These are phyloP conservation scores for Rusavskia elegans DNA, from an alignment of 495 filamentous ascomycete species.

Conservation along the genomic window DNA sequence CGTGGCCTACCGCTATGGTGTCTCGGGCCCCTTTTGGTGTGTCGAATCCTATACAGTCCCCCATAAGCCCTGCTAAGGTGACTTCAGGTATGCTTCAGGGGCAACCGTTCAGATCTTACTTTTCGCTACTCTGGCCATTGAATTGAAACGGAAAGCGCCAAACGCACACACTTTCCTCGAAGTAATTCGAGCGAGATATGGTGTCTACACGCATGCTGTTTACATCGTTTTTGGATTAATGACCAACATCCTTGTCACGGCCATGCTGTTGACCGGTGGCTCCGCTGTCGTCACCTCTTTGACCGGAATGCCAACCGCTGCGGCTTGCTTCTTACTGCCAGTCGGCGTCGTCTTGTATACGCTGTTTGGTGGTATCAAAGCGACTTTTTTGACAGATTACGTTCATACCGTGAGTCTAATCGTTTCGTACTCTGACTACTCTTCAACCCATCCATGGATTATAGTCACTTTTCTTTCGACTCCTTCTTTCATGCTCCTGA, in stretches of 20 bases:
- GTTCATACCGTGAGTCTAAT: constrained; percentile 43
- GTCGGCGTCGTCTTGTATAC: constrained; percentile 70
- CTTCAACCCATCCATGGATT: too few species aligned
- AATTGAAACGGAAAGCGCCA: constrained; percentile 73
- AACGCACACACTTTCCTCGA: constrained; percentile 83
- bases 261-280: constrained; percentile 86
- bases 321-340: constrained; percentile 82
- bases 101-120: constrained; percentile 55
- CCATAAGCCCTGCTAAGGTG: neutral
- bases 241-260: constrained; percentile 75
- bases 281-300: constrained; percentile 72
- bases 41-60: neutral
- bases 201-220: constrained; percentile 50
- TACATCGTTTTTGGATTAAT: constrained; percentile 71
- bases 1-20: constrained; percentile 83
- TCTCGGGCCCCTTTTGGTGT: constrained; percentile 78
- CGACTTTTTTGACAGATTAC: constrained; percentile 61
- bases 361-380: constrained; percentile 66
- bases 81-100: constrained; percentile 52
- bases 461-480: neutral
- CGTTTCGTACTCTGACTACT: neutral
- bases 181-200: constrained; percentile 45
- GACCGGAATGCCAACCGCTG: constrained; percentile 73
- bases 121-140: constrained; percentile 87
- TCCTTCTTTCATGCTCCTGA: neutral